phyloP scores from a whole-genome alignment of 228 moss, liverwort and hornwort genomes.

The Sphagnum fallax region DNA sequence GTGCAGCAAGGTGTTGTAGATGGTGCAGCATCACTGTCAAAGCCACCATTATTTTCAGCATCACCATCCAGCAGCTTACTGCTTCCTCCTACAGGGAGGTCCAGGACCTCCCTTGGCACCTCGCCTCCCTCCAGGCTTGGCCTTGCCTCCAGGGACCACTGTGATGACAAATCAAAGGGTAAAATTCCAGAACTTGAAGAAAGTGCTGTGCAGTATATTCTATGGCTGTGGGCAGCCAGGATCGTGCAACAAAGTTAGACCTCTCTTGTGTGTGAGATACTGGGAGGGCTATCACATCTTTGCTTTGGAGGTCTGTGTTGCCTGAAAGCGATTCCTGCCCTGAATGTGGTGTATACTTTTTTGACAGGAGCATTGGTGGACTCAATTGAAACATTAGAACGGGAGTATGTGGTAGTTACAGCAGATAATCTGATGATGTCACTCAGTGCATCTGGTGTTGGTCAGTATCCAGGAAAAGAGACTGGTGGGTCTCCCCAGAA shows the following conservation, averaged over 20 bases:
- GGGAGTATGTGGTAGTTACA: constrained; percentile 91
- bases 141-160: constrained; percentile 40
- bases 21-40: constrained; percentile 32
- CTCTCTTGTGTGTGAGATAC: no score
- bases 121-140: constrained; percentile 53
- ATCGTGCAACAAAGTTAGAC: constrained; percentile 64
- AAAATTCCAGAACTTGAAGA: constrained; percentile 37
- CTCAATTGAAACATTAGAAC: constrained; percentile 95
- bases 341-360: background rate
- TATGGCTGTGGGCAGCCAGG: constrained; percentile 34
- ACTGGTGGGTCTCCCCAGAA: constrained; percentile 32
- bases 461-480: constrained; percentile 23
- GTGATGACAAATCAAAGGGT: constrained; percentile 60
- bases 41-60: constrained; percentile 46
- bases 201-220: constrained; percentile 32
- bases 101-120: constrained; percentile 36
- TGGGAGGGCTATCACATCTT: no score
- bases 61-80: constrained; percentile 64
- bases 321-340: no score
- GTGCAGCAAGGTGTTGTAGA: constrained; percentile 61
- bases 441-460: constrained; percentile 66
- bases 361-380: constrained; percentile 83
- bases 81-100: constrained; percentile 51
- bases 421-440: constrained; percentile 70
- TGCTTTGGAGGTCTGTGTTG: no score